A percentile compares a stretch with the other conserved stretches of the same genome.
These are phyloP conservation scores for Calocybe indica DNA, from an alignment of 768 basidiomycete species.

Conservation along the genomic window DNA sequence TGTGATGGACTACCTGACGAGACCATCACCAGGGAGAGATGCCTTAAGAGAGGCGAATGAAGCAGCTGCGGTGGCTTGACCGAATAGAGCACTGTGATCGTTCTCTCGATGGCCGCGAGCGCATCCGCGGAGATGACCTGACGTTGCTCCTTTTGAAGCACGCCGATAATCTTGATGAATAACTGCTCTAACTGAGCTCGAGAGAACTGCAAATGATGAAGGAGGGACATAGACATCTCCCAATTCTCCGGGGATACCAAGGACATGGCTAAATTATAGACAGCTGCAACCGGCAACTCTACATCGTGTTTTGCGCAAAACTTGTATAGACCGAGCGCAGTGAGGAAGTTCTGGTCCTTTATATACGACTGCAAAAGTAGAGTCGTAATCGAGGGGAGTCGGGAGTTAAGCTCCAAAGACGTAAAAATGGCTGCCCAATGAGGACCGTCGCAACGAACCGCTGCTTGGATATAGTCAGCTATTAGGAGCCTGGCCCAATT, in stretches of 20 bases:
- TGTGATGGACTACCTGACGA: slow-evolving; percentile 26
- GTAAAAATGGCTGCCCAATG: slow-evolving; percentile 24
- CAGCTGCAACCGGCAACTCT: slow-evolving; percentile 13
- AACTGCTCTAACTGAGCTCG: slow-evolving; percentile 27
- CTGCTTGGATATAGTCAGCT: slow-evolving; percentile 27
- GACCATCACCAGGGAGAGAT: slow-evolving; percentile 35
- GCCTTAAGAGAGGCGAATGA: slow-evolving; percentile 12
- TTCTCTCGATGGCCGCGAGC: slow-evolving; percentile 26
- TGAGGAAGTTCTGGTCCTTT: not conserved
- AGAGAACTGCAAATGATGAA: slow-evolving; percentile 25
- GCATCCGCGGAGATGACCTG: slow-evolving; percentile 21
- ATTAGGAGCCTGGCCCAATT: slow-evolving; percentile 16
- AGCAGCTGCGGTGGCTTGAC: slow-evolving; percentile 17
- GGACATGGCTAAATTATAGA: slow-evolving; percentile 24
- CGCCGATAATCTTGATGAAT: slow-evolving; percentile 29
- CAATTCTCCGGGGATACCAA: slow-evolving; percentile 22
- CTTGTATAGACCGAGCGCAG: slow-evolving; percentile 27
- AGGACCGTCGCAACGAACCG: slow-evolving; percentile 19
- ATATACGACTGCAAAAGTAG: too few species aligned
- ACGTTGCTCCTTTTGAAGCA: slow-evolving; percentile 27
- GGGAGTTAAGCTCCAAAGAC: slow-evolving; percentile 8
- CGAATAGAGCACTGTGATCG: slow-evolving; percentile 29
- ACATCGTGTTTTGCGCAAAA: slow-evolving; percentile 18
- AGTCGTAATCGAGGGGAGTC: too few species aligned
- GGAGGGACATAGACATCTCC: slow-evolving; percentile 25